These are phyloP conservation scores for Aspergillus conjunctus DNA, from an alignment of 495 filamentous ascomycete genomes.

Conservation along the genomic window DNA sequence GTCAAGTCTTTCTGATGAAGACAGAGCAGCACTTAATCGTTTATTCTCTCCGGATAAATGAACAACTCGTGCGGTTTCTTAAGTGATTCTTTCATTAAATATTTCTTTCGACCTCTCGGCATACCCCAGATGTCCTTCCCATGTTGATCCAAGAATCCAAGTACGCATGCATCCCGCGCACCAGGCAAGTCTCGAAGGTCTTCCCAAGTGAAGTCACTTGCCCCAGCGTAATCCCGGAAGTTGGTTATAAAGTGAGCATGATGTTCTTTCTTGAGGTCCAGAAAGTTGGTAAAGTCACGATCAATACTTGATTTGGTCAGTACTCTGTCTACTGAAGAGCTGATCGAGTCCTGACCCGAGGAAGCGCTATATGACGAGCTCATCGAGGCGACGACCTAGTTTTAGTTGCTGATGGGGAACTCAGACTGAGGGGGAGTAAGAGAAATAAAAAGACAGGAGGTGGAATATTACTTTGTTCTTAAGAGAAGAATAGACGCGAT, in stretches of 20 bases:
- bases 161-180: slow-evolving; percentile 6
- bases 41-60: slow-evolving; percentile 16
- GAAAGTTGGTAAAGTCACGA: slow-evolving; percentile 21
- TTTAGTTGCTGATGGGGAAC: neutral
- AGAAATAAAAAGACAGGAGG: neutral
- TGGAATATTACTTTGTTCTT: neutral
- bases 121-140: slow-evolving; percentile 20
- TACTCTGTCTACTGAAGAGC: neutral
- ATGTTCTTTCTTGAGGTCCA: slow-evolving; percentile 11
- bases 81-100: slow-evolving; percentile 16
- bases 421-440: neutral
- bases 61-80: slow-evolving; percentile 3
- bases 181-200: slow-evolving; percentile 1
- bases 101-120: slow-evolving; percentile 11
- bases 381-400: neutral
- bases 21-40: slow-evolving; percentile 10
- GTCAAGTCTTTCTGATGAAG: neutral
- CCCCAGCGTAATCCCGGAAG: slow-evolving; percentile 4
- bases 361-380: too few species aligned
- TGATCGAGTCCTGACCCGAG: neutral
- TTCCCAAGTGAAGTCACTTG: slow-evolving; percentile 10
- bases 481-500: neutral
- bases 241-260: slow-evolving; percentile 12
- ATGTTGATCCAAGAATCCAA: slow-evolving; percentile 9
- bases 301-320: neutral